Evolutionary conservation across 352 stramenopile species (phyloP), one percentile per base, ranked within the genome.

Genomic region (Globisporangium paddicum): DNA sequence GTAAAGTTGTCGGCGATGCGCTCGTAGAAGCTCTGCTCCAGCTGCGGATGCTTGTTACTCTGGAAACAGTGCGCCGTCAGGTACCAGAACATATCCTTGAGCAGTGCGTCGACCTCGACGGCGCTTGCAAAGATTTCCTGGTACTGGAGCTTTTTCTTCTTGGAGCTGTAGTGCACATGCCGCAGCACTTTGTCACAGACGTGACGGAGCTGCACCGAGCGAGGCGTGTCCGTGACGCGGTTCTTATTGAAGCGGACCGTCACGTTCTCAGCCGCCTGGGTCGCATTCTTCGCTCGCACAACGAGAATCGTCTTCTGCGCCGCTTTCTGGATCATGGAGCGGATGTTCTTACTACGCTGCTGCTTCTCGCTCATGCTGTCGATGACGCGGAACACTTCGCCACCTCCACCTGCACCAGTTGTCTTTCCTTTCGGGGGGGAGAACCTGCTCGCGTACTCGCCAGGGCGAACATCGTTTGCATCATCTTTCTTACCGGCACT

Each of bases 41-140:
- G 44, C 2, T 72, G 46, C 2, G 60, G 45, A 21, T 88, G 77
- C 32, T 68, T 63, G 25, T 66, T 68, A 7, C 62, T 51, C 60
- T 89, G 81, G 61, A 91, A 91, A 23, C 69, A 79, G 42, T 79
- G 67, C 0, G 79, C 72, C 2, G 73, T 86, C 13, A 87, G 38
- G 53, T 85, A 86, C 81, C 81, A 91, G 51, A 91, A 91, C 65
- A 89, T 78, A 47, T 91, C 79, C 58, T 88, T 86, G 18, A 89
- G 56, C 21, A 91, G 42, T 34, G 67, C 62, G 5, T 91, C 69
- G 26, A 87, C 64, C 54, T 91, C 79, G 6, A 44, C 19, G 1
- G 69, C 50, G 13, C 64, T 63, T 1, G 61, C 42, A 48, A 89
- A 89, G 23, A 83, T 59, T 10, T 79, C 67, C 5, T 64, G 65